Base-by-base conservation (phyloP, 352 stramenopile species). In the Globisporangium canariense region DNA sequence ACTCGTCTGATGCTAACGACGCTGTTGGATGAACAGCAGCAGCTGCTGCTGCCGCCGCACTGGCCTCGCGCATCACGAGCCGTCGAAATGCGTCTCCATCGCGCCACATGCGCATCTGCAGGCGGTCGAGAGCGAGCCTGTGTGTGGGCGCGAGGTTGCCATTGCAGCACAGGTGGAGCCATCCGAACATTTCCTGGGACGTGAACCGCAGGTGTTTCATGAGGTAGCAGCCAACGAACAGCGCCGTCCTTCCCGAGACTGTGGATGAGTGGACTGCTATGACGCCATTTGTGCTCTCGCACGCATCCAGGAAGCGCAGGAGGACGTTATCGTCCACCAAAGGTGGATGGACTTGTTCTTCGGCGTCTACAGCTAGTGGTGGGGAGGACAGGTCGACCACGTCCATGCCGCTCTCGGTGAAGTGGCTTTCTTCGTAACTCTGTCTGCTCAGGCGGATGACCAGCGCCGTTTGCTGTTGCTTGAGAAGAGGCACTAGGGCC, bases 121-220 rank as follows among this genome's bases (percentile, higher is more conserved):
- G 88, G 51, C 89, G 70, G 62, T 92, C 68, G 36, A 99, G 73
- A 66, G 97, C 97, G 20, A 97, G 70, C 72, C 98, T 88, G 62
- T 97, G 90, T 22, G 77, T 80, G 2, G 51, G 78, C 68, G 83
- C 93, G 3, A 99, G 81, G 54, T 80, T 89, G 2, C 86, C 89
- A 1, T 94, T 92, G 47, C 91, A 77, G 68, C 92, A 98, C 59
- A 99, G 93, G n/a, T 91, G 85, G 57, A 99, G 88, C 93, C 96
- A 99, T 0, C 87, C 95, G 64, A 99, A 97, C 4, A 84, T 93
- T 78, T 99, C 97, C 6, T 81, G 79, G 0, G 96, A 95, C 0
- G 95, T 98, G 52, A 99, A 96, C 36, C 73, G 71, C 41, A 90
- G 95, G 66, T 99, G 97, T 71, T 99, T 99, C 95, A 99, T 99